phyloP scores from a whole-genome alignment of 2,329 filamentous ascomycete species.

The Monilinia aucupariae region DNA sequence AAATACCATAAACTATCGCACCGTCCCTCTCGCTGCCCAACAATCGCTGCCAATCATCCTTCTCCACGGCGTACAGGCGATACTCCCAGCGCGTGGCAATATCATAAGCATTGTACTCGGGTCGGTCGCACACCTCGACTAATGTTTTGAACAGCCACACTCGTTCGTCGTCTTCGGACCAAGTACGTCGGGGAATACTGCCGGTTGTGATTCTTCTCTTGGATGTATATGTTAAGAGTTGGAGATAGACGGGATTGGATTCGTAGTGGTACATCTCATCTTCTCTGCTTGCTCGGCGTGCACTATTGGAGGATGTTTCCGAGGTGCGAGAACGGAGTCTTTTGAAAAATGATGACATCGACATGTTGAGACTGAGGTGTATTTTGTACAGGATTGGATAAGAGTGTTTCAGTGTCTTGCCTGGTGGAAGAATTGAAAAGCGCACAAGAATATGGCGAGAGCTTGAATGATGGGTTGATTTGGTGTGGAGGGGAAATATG shows the following conservation, averaged over 20 bases:
- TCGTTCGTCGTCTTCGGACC: background rate
- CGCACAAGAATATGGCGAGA: background rate
- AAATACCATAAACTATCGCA: background rate
- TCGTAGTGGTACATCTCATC: background rate
- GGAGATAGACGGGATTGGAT: background rate
- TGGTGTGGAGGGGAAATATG: background rate
- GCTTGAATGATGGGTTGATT: background rate
- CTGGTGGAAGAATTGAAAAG: background rate
- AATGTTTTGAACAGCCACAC: background rate
- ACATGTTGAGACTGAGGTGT: background rate
- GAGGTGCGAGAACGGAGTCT: background rate
- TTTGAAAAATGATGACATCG: background rate
- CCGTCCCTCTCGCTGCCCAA: background rate
- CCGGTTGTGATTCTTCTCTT: background rate
- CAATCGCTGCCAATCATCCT: background rate
- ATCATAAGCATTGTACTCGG: constrained; percentile 2
- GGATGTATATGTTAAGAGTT: background rate
- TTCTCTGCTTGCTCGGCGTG: background rate
- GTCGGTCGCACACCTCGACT: background rate
- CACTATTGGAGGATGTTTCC: background rate
- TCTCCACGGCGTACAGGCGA: background rate
- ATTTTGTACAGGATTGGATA: background rate
- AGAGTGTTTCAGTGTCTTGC: background rate
- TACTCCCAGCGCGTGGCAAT: background rate
- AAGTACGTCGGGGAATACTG: background rate